phyloP scores from a whole-genome alignment of 768 basidiomycete species.

The Amanita fuliginea region DNA sequence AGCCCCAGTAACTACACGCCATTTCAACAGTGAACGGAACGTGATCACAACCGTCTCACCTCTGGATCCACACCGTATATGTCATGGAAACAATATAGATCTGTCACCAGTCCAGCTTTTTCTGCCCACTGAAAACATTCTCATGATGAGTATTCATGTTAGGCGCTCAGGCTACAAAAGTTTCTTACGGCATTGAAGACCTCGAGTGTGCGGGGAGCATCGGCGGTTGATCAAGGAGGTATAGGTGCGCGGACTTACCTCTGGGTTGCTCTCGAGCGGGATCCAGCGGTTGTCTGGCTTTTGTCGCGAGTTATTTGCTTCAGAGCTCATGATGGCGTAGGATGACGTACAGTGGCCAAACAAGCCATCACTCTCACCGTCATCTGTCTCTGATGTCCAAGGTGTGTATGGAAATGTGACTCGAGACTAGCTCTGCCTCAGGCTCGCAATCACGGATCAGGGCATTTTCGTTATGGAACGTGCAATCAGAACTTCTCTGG shows the following conservation, averaged over 20 bases:
- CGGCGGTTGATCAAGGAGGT: background rate
- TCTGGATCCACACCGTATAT: slow-evolving; percentile 65
- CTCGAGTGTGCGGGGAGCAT: background rate
- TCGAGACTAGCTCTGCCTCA: background rate
- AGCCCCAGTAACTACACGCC: slow-evolving; percentile 48
- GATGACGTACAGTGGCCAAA: background rate
- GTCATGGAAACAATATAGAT: slow-evolving; percentile 48
- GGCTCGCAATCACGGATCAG: background rate
- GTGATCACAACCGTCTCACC: slow-evolving; percentile 23
- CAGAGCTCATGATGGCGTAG: background rate
- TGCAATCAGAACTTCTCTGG: background rate
- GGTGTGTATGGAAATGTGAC: too few relatives aligned
- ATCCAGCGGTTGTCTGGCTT: slow-evolving; percentile 42
- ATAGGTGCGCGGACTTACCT: slow-evolving; percentile 15
- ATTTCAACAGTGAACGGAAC: background rate
- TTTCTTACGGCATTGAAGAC: slow-evolving; percentile 20
- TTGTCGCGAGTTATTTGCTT: background rate
- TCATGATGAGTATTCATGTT: background rate
- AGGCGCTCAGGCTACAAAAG: background rate
- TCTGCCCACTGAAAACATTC: slow-evolving; percentile 46
- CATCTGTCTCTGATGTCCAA: too few relatives aligned
- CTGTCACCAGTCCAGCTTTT: slow-evolving; percentile 49
- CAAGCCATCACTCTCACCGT: background rate
- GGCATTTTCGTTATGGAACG: background rate
- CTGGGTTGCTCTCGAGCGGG: slow-evolving; percentile 69